phyloP scores from a whole-genome alignment of 2,329 filamentous ascomycete genomes.

The Monosporascus sp. region DNA sequence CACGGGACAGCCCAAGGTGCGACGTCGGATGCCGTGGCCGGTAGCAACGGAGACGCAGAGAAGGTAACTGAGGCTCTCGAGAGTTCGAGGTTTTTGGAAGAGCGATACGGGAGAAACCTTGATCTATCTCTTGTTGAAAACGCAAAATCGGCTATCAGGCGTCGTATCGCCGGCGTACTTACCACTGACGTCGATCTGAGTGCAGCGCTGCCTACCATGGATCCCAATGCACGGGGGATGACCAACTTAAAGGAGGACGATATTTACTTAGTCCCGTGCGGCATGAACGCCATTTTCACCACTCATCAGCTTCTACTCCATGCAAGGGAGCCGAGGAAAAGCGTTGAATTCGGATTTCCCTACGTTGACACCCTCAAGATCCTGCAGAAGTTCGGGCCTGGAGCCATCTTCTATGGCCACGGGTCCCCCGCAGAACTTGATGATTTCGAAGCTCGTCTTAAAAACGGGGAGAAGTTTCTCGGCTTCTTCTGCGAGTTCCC shows the following conservation, averaged over 20 bases:
- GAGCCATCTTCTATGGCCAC: slow-evolving; percentile 81
- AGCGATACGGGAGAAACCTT: slow-evolving; percentile 88
- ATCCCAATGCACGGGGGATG: slow-evolving; percentile 47
- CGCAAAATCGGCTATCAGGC: slow-evolving; percentile 78
- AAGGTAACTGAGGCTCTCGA: slow-evolving; percentile 49
- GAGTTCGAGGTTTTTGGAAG: slow-evolving; percentile 78
- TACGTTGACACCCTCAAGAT: slow-evolving; percentile 97
- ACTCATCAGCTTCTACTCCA: slow-evolving; percentile 69
- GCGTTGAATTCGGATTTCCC: slow-evolving; percentile 92
- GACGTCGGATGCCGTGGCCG: not conserved
- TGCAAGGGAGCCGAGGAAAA: slow-evolving; percentile 60
- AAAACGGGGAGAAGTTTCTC: slow-evolving; percentile 69
- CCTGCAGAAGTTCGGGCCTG: slow-evolving; percentile 87
- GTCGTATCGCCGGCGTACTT: slow-evolving; percentile 83
- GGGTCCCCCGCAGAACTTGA: slow-evolving; percentile 74
- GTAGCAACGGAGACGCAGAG: slow-evolving; percentile 11
- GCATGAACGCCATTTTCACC: slow-evolving; percentile 95
- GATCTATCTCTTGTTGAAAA: slow-evolving; percentile 72
- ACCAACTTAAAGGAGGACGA: slow-evolving; percentile 73
- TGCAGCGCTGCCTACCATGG: slow-evolving; percentile 44
- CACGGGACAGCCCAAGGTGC: slow-evolving; percentile 13
- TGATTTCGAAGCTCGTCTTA: slow-evolving; percentile 68
- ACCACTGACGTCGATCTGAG: slow-evolving; percentile 64
- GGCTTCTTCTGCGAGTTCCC: slow-evolving; percentile 94
- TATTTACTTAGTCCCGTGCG: slow-evolving; percentile 80